These are phyloP conservation scores for Psidium guajava DNA, from an alignment of 345 rosid genomes.

Conservation along the genomic window DNA sequence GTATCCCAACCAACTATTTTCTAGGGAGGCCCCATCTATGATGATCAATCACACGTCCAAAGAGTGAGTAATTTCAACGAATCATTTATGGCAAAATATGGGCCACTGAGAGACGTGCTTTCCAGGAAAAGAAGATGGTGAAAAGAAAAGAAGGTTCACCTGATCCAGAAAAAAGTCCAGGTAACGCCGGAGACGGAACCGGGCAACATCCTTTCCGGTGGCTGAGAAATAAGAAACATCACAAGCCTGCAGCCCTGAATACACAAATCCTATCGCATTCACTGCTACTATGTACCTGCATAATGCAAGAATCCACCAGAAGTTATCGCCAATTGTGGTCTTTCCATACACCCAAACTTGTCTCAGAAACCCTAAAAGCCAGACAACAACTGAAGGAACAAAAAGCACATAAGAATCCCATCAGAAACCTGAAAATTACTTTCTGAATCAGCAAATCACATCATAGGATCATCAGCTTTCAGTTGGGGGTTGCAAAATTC, in stretches of 20 bases:
- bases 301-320: not conserved
- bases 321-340: not conserved
- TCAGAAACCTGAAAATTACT: not conserved
- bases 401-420: not conserved
- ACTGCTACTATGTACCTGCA: constrained; percentile 73
- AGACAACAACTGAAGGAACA: not conserved
- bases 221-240: constrained; percentile 43
- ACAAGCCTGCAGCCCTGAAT: constrained; percentile 56
- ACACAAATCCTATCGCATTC: constrained; percentile 62
- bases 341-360: not conserved
- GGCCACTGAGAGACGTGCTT: not conserved
- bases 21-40: not conserved
- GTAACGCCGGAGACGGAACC: constrained; percentile 34
- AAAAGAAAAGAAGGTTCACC: constrained; percentile 24
- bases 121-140: not conserved
- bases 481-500: not conserved
- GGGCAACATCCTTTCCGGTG: constrained; percentile 24
- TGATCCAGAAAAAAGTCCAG: constrained; percentile 71
- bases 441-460: not conserved
- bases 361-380: not conserved
- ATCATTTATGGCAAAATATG: not conserved
- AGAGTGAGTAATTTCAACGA: not conserved
- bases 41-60: not conserved
- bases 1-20: not conserved
- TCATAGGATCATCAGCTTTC: not conserved